These are phyloP conservation scores for Simplicillium sp. DNA, from an alignment of 2,329 filamentous ascomycete genomes.

Conservation along the genomic window DNA sequence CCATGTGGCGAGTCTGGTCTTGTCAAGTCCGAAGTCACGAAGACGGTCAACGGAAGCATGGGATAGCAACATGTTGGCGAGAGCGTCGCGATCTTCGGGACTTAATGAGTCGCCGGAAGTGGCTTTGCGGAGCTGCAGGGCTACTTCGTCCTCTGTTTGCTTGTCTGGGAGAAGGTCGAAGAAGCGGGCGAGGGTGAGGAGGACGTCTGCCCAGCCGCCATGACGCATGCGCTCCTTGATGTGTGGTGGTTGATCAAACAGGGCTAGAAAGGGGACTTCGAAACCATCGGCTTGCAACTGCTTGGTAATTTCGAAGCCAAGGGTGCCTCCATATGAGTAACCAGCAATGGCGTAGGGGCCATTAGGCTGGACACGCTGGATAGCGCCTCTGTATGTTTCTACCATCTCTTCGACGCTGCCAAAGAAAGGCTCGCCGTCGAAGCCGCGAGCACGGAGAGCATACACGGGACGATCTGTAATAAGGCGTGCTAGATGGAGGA, in stretches of 20 bases:
- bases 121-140: too few species aligned
- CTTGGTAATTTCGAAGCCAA: conserved; percentile 42
- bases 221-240: not conserved
- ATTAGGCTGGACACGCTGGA: conserved; percentile 30
- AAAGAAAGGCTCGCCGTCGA: conserved; percentile 30
- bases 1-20: too few species aligned
- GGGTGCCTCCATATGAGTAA: conserved; percentile 38
- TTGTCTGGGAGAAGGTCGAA: too few species aligned
- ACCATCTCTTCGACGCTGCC: conserved; percentile 26
- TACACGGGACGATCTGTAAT: conserved; percentile 34
- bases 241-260: conserved; percentile 37
- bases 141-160: too few species aligned
- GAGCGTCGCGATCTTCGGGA: too few species aligned
- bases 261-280: conserved; percentile 31
- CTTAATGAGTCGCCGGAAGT: too few species aligned
- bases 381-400: conserved; percentile 25
- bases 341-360: conserved; percentile 43
- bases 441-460: conserved; percentile 33
- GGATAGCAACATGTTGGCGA: too few species aligned
- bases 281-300: conserved; percentile 25
- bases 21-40: too few species aligned
- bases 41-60: too few species aligned
- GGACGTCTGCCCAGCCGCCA: too few species aligned
- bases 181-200: too few species aligned
- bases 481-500: conserved; percentile 24